Percentiles rank a stretch among this genome's conserved stretches.
These are phyloP conservation scores for Leishmania tropica DNA, from an alignment of 208 protist species.

Conservation along the genomic window DNA sequence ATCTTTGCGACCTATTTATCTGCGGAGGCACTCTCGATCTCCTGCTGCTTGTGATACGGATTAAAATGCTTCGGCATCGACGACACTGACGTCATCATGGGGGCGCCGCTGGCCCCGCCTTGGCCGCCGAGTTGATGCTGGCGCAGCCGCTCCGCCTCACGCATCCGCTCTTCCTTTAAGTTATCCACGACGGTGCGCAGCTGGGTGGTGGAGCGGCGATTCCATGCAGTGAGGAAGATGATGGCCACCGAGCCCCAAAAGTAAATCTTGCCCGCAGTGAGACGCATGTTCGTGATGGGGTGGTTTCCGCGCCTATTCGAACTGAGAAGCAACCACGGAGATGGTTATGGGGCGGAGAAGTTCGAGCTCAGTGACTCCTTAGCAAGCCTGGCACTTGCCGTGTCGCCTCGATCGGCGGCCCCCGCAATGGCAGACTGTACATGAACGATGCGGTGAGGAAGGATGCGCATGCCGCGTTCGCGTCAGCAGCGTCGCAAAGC, in stretches of 20 bases:
- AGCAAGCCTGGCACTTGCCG: background rate
- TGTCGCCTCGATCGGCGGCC: background rate
- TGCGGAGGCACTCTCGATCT: slow-evolving; percentile 38
- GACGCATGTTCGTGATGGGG: slow-evolving; percentile 42
- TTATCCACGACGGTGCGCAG: slow-evolving; percentile 67
- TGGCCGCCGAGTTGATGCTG: slow-evolving; percentile 25
- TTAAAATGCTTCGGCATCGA: slow-evolving; percentile 55
- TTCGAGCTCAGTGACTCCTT: background rate
- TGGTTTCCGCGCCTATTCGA: background rate
- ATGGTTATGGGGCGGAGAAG: background rate
- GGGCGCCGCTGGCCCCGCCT: background rate
- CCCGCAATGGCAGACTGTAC: background rate
- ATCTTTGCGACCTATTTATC: slow-evolving; percentile 11
- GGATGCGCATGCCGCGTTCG: background rate
- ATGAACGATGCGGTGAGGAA: background rate
- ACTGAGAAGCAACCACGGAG: background rate
- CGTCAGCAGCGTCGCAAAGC: background rate
- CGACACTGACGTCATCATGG: slow-evolving; percentile 17
- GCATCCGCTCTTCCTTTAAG: slow-evolving; percentile 63
- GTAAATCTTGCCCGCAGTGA: slow-evolving; percentile 83
- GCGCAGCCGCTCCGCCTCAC: slow-evolving; percentile 57
- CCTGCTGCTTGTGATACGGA: slow-evolving; percentile 55
- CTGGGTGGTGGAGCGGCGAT: slow-evolving; percentile 58
- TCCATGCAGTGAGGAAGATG: slow-evolving; percentile 64
- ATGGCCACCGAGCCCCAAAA: slow-evolving; percentile 57